These are phyloP conservation scores for Phytophthora quininea DNA, from an alignment of 352 stramenopile species.

Conservation along the genomic window DNA sequence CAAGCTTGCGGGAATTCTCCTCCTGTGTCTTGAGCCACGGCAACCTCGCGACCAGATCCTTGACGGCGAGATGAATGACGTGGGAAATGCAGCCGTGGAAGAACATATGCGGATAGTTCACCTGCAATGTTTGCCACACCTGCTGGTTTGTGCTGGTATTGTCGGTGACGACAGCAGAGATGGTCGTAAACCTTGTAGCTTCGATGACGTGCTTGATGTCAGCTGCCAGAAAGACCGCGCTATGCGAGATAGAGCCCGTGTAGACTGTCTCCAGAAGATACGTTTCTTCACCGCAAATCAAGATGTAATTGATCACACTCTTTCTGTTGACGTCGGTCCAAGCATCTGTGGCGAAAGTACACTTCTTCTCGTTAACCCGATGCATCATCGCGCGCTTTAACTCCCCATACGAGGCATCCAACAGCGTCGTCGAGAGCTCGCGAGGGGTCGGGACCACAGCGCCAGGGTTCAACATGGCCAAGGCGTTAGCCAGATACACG, in stretches of 20 bases:
- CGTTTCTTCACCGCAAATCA: neutral
- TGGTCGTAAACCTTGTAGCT: neutral
- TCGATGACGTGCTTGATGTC: slow-evolving; percentile 7
- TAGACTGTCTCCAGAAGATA: slow-evolving; percentile 11
- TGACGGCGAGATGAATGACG: neutral
- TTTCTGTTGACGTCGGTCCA: slow-evolving; percentile 15
- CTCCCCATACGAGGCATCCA: neutral
- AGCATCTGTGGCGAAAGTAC: neutral
- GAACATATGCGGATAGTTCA: neutral
- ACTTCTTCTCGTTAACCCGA: neutral
- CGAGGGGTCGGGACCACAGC: neutral
- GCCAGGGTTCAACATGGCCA: neutral
- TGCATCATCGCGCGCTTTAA: neutral
- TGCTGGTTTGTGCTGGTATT: slow-evolving; percentile 8
- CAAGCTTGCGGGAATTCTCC: slow-evolving; percentile 1
- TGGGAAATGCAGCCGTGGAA: slow-evolving; percentile 5
- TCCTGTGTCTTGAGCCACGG: neutral
- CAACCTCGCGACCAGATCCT: neutral
- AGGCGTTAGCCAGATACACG: too few relatives aligned
- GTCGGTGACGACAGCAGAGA: slow-evolving; percentile 12
- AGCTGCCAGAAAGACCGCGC: neutral
- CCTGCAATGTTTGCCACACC: neutral
- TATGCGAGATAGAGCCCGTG: slow-evolving; percentile 7
- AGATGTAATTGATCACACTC: slow-evolving; percentile 8
- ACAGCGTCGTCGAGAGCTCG: neutral